phyloP scores from a whole-genome alignment of 164 flowering plant species.

The Vitis labrusca region DNA sequence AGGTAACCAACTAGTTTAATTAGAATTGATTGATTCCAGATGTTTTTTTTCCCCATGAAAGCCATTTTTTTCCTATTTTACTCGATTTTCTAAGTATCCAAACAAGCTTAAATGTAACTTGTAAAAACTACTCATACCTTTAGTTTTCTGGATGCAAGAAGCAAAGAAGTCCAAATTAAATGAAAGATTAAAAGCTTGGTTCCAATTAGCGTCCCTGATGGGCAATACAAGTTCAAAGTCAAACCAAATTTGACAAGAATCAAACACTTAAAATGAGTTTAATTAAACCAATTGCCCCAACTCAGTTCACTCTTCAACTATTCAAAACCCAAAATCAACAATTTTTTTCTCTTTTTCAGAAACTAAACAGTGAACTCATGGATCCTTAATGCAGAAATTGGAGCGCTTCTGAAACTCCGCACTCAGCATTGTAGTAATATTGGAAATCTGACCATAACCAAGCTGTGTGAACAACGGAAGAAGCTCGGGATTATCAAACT shows the following conservation, averaged over 20 bases:
- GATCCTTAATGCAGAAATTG: conserved; percentile 36
- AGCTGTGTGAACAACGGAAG: conserved; percentile 26
- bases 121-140: conserved; percentile 27
- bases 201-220: conserved; percentile 63
- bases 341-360: conserved; percentile 1
- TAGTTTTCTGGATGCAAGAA: conserved; percentile 43
- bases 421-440: conserved; percentile 20
- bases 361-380: conserved; percentile 28
- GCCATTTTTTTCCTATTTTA: not conserved
- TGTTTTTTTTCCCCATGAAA: too few species aligned
- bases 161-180: conserved; percentile 50
- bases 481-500: conserved; percentile 28
- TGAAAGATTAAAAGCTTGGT: conserved; percentile 53
- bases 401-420: conserved; percentile 19
- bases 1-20: too few species aligned
- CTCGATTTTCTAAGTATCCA: not conserved
- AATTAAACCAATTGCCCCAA: not conserved
- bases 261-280: not conserved
- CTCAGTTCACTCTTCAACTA: not conserved
- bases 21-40: too few species aligned
- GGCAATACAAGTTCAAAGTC: not conserved
- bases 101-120: not conserved
- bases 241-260: not conserved
- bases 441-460: conserved; percentile 26
- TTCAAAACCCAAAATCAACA: not conserved